Evolutionary conservation across 805 yeast genomes (phyloP), one percentile per base, ranked within the genome.

Genomic region (Lachancea quebecensis): DNA sequence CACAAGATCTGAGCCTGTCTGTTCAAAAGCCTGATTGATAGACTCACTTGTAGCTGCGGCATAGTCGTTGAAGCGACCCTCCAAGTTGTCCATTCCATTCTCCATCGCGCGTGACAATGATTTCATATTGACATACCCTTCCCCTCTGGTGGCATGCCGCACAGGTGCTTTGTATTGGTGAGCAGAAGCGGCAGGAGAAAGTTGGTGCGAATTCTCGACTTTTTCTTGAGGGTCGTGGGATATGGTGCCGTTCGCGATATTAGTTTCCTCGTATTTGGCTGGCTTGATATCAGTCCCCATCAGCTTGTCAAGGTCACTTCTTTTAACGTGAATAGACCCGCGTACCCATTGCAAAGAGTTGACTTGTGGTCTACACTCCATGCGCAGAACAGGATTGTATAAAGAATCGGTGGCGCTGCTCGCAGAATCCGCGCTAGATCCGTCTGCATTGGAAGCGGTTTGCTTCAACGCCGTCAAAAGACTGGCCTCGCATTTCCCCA

Each of bases 291-390:
- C 82, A 1, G 97, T 97, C 4, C 85, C 86, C 33, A 91, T 72
- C 37, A 87, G 58, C 10, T 57, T 44, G 47, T 84, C 82, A 42
- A 93, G 69, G 50, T 86, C 95, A 1, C 73, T 71, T 17, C 74
- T 62, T 2, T 80, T 68, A n/a, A 82, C 73, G 49, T 74, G 72
- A 15, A 78, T 78, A 0, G 83, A 68, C 2, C 96, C 96, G 52
- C 82, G 78, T 6, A 93, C 86, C 93, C 96, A 85, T 62, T 83
- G 91, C 37, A 85, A 69, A 0, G 93, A 77, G 32, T 88, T 78
- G 6, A 86, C 78, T 4, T 78, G 72, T 2, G 99, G 99, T 39
- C 98, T 73, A 29, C 78, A 76, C 1, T 96, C 95, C 16, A 83
- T 75, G 5, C 74, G 67, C 38, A 84, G 72, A 49, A 79, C 76